Base-by-base conservation (phyloP, 2,329 filamentous ascomycete genomes). In the Colletotrichum sp. region DNA sequence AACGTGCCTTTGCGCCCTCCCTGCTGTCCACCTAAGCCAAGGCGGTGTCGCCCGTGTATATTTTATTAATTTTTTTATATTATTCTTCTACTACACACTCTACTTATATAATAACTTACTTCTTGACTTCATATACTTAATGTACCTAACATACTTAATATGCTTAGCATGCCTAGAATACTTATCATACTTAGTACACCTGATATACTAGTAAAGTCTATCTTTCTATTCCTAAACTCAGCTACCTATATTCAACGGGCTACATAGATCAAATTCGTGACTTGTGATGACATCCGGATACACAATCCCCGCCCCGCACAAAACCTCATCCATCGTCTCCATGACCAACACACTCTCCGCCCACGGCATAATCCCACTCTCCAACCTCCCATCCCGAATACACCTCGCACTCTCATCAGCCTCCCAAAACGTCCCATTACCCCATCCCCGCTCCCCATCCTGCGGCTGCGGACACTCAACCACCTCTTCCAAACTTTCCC, bases 391-490 rank as follows among this genome's bases (percentile, higher is more conserved):
- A 82, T 97, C 95, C 52, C 93, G 88, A 67, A 98, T 82, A 78
- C 94, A 95, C 58, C 92, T 88, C 30, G 93, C 94, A 78, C 91
- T 93, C 87, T 95, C 94, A 82, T 96, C 94, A 1, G 94, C 94
- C 83, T 96, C 94, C 93, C 93, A 96, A 85, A 95, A 96, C 94
- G 97, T 97, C 61, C 95, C 95, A 78, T 95, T 93, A 8, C 95
- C 95, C 85, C 86, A 89, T 77, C 80, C 78, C 16, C 85, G 85
- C 81, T 28, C 87, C 84, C 77, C 84, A 80, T 92, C 90, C 69
- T 83, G 81, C 57, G 90, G 90, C 61, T 91, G 88, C 13, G 88
- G 88, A 80, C 86, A 90, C 78, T 90, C 86, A 61, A 91, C 85
- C 16, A 88, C 83, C 79, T 91, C 88, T 24, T 87, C 82, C 57